Conservation (phyloP, 768 basidiomycete genomes). For the Mycena haematopus region DNA sequence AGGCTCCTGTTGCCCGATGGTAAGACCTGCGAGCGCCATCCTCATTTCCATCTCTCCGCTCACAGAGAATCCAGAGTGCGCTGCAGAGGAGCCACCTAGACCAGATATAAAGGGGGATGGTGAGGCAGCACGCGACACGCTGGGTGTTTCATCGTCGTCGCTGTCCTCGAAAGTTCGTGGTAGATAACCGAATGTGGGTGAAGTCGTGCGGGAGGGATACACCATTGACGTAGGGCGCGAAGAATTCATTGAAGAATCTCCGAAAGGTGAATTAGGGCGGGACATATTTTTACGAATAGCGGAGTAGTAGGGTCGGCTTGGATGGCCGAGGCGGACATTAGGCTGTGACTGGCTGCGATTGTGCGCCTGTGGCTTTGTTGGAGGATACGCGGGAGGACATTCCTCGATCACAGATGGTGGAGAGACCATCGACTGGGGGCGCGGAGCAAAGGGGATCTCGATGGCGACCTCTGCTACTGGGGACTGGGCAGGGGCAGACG, state of each 20-base stretch:
- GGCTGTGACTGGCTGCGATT: constrained; percentile 35
- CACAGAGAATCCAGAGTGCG: constrained; percentile 54
- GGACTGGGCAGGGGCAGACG: constrained; percentile 26
- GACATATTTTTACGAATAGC: constrained; percentile 56
- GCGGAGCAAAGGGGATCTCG: constrained; percentile 19
- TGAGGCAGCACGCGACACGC: constrained; percentile 26
- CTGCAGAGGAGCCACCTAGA: constrained; percentile 36
- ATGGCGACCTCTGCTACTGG: constrained; percentile 24
- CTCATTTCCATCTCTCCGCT: constrained; percentile 66
- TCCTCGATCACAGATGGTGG: constrained; percentile 8
- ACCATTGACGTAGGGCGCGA: constrained; percentile 14
- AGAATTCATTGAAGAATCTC: constrained; percentile 8
- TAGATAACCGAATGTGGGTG: constrained; percentile 30
- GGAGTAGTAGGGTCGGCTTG: constrained; percentile 59
- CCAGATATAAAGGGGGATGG: constrained; percentile 33
- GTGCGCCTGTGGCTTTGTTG: constrained; percentile 19
- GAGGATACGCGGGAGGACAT: constrained; percentile 27
- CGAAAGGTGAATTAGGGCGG: constrained; percentile 44
- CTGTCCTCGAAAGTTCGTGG: constrained; percentile 37
- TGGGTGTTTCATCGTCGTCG: constrained; percentile 39
- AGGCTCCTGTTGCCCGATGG: constrained; percentile 28
- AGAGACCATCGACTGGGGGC: constrained; percentile 26
- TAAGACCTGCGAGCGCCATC: constrained; percentile 56
- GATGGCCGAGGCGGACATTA: constrained; percentile 53
- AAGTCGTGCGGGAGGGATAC: constrained; percentile 26